Percentiles rank a stretch among this genome's conserved stretches.
These are phyloP conservation scores for Leishmania gerbilli DNA, from an alignment of 208 protist genomes.

Conservation along the genomic window DNA sequence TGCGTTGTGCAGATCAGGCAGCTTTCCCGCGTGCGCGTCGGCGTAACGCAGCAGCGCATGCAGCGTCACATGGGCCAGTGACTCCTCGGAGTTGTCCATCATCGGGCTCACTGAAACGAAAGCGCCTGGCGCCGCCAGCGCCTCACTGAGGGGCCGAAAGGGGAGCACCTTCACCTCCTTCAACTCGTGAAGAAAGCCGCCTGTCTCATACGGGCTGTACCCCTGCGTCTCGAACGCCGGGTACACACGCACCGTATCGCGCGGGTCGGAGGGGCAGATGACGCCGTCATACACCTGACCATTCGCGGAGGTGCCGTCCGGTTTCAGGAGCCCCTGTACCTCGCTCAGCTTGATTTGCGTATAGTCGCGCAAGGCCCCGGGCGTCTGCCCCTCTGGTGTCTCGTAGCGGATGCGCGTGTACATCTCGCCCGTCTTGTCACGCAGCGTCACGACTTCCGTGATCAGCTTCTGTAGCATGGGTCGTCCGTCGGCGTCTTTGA, in stretches of 20 bases:
- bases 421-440: constrained; percentile 56
- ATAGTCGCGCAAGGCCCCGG: constrained; percentile 83
- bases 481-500: constrained; percentile 85
- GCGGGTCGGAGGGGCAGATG: constrained; percentile 71
- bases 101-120: constrained; percentile 83
- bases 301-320: constrained; percentile 74
- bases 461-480: constrained; percentile 83
- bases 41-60: constrained; percentile 72
- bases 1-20: constrained; percentile 68
- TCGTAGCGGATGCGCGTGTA: constrained; percentile 83
- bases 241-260: constrained; percentile 83
- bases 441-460: constrained; percentile 52
- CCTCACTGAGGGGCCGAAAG: constrained; percentile 68
- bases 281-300: constrained; percentile 71
- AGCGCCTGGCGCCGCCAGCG: constrained; percentile 52
- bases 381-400: constrained; percentile 84
- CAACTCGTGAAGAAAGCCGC: constrained; percentile 86
- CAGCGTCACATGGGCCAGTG: constrained; percentile 61
- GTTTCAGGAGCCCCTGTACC: constrained; percentile 64
- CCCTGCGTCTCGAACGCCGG: constrained; percentile 75
- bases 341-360: constrained; percentile 87
- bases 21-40: constrained; percentile 52
- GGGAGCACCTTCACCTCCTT: constrained; percentile 63
- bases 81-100: constrained; percentile 88
- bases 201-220: constrained; percentile 77